Base-by-base conservation (phyloP, 2,329 filamentous ascomycete genomes). In the Plectosphaerella sp. region DNA sequence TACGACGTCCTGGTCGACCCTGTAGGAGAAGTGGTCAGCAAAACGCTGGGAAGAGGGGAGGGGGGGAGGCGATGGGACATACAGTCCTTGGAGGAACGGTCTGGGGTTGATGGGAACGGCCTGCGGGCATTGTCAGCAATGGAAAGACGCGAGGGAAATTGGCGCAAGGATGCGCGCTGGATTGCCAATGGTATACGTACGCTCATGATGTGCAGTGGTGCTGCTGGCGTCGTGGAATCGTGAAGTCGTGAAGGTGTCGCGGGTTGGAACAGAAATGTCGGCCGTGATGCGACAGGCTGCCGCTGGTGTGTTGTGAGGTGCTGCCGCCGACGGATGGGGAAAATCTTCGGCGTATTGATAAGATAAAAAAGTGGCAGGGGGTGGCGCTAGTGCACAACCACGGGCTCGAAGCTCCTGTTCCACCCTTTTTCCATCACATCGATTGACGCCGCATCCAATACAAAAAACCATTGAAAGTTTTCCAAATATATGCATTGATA, bases 41-140 rank as follows among this genome's bases (percentile, higher is more conserved):
- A 39, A 7, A 7, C 15, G 37, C 14, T 43, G 28, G 43, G 42
- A 41, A 18, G 53, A 33, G 49, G 39, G 49, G 54, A n/a, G 11
- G 8, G 20, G 14, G n/a, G 37, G 39, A 24, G 52, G 41, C n/a
- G n/a, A n/a, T n/a, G 35, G 57, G 5, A 81, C 85, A 64, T 84
- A 91, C 86, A 97, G 86, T 67, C 86, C 86, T 77, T 97, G 91
- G 68, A 99, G 88, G 82, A 97, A 91, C 43, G 94, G 94, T 71
- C 93, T 90, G 67, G 94, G 94, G 81, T 99, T 99, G 66, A 97
- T 80, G 58, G 94, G 94, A 70, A 95, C 87, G 76, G 96, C 95
- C 83, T 87, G 55, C 28, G 11, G 11, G 18, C 41, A 48, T 16
- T 8, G 24, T 50, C 14, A 52, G 45, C 46, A 22, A 14, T 39